Percentiles rank a stretch among this genome's conserved stretches.
Evolutionary conservation across 805 yeast genomes (phyloP).

Genomic region (Saccharomycopsis fodiens): DNA sequence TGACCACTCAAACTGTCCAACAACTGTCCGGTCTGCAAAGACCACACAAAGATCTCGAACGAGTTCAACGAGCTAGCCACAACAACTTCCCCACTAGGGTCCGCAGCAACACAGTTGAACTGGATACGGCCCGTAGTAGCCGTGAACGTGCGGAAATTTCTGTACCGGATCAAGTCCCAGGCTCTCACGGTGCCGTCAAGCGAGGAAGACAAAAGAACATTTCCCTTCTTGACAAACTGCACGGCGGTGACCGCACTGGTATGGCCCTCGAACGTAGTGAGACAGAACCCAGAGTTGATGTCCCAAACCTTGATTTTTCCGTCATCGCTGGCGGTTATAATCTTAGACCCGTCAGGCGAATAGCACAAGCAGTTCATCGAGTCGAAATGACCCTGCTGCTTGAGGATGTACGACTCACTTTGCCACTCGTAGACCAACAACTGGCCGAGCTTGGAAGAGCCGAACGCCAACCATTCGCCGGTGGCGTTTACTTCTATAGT

Average conservation of each 20-base stretch:
- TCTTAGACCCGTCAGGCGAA: slow-evolving; percentile 89
- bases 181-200: slow-evolving; percentile 96
- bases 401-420: slow-evolving; percentile 87
- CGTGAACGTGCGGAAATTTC: slow-evolving; percentile 92
- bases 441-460: slow-evolving; percentile 88
- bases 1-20: slow-evolving; percentile 87
- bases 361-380: slow-evolving; percentile 76
- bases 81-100: slow-evolving; percentile 94
- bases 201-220: slow-evolving; percentile 85
- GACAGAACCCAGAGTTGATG: slow-evolving; percentile 81
- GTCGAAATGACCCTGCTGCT: slow-evolving; percentile 97
- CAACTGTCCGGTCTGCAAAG: slow-evolving; percentile 90
- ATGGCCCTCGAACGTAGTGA: slow-evolving; percentile 88
- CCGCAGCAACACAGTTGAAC: slow-evolving; percentile 84
- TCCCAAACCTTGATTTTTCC: slow-evolving; percentile 98
- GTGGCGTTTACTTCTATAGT: slow-evolving; percentile 70
- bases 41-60: slow-evolving; percentile 92
- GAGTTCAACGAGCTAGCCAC: slow-evolving; percentile 91
- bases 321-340: slow-evolving; percentile 93
- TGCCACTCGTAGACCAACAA: slow-evolving; percentile 97
- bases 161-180: slow-evolving; percentile 87
- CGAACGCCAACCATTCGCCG: slow-evolving; percentile 97
- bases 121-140: slow-evolving; percentile 76
- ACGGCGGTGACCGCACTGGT: slow-evolving; percentile 82
- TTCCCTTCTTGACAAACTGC: slow-evolving; percentile 77